A percentile compares a stretch with the other conserved stretches of the same genome.
phyloP scores from a whole-genome alignment of 1,284 basidiomycete species.

The Leucoagaricus sp. region DNA sequence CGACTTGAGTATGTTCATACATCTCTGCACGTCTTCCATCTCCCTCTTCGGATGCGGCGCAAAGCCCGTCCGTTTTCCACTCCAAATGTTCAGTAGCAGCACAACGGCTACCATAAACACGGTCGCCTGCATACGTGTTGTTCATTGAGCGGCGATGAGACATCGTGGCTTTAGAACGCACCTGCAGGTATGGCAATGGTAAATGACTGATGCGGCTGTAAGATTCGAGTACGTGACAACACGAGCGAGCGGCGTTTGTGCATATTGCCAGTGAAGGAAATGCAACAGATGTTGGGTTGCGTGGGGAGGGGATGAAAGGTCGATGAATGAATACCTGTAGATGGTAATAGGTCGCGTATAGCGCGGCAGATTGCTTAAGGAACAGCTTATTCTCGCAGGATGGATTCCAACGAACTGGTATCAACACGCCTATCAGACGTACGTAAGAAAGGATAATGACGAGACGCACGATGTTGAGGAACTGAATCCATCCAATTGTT shows the following conservation, averaged over 20 bases:
- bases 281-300: constrained; percentile 41
- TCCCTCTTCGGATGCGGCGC: constrained; percentile 48
- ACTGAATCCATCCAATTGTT: constrained; percentile 70
- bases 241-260: constrained; percentile 66
- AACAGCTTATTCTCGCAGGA: constrained; percentile 47
- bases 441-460: background rate
- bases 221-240: constrained; percentile 56
- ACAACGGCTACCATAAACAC: constrained; percentile 55
- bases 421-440: background rate
- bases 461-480: constrained; percentile 51
- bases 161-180: constrained; percentile 21
- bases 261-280: constrained; percentile 71
- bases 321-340: constrained; percentile 67
- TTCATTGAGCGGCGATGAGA: background rate
- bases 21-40: constrained; percentile 55
- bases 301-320: constrained; percentile 65
- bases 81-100: constrained; percentile 63
- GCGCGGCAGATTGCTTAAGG: constrained; percentile 59
- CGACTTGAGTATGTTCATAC: constrained; percentile 49
- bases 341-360: constrained; percentile 64
- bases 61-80: constrained; percentile 47
- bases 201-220: constrained; percentile 33
- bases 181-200: constrained; percentile 35
- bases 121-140: constrained; percentile 27
- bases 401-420: constrained; percentile 61